phyloP scores from a whole-genome alignment of 1,284 basidiomycete genomes.

The Rhodotorula sp. region DNA sequence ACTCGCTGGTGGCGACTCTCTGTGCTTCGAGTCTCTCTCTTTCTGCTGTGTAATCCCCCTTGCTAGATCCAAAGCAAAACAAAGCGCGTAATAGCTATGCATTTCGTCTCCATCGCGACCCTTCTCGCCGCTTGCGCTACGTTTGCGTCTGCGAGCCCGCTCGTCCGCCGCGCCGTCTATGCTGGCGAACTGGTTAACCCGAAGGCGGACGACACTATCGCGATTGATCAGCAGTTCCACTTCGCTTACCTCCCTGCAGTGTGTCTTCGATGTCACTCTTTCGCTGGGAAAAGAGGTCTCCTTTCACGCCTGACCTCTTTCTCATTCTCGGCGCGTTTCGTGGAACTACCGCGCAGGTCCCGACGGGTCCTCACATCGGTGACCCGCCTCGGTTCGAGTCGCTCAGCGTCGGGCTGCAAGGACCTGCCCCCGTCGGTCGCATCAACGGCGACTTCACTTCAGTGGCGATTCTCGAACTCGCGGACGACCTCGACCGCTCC shows the following conservation, averaged over 20 bases:
- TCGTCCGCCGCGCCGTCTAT: neutral
- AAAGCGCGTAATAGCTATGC: neutral
- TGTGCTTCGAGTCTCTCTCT: too few species aligned
- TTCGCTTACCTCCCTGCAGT: neutral
- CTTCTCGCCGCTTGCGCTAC: neutral
- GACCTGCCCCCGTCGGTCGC: neutral
- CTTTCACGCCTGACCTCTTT: neutral
- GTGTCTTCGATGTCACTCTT: neutral
- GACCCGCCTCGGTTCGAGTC: neutral
- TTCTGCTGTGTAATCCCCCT: too few species aligned
- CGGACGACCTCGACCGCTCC: neutral
- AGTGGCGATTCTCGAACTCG: neutral
- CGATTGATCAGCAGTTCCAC: neutral
- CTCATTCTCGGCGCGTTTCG: neutral
- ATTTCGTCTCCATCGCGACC: neutral
- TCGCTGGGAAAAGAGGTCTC: neutral
- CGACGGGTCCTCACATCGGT: neutral
- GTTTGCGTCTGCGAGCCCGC: neutral
- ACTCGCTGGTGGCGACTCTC: too few species aligned
- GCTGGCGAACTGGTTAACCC: neutral
- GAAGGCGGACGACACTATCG: neutral
- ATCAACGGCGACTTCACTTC: neutral
- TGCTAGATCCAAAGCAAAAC: too few species aligned
- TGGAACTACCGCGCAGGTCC: neutral
- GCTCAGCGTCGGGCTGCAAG: conserved; percentile 3